A percentile compares a stretch with the other conserved stretches of the same genome.
These are phyloP conservation scores for Halenospora varia DNA, from an alignment of 495 filamentous ascomycete genomes.

Conservation along the genomic window DNA sequence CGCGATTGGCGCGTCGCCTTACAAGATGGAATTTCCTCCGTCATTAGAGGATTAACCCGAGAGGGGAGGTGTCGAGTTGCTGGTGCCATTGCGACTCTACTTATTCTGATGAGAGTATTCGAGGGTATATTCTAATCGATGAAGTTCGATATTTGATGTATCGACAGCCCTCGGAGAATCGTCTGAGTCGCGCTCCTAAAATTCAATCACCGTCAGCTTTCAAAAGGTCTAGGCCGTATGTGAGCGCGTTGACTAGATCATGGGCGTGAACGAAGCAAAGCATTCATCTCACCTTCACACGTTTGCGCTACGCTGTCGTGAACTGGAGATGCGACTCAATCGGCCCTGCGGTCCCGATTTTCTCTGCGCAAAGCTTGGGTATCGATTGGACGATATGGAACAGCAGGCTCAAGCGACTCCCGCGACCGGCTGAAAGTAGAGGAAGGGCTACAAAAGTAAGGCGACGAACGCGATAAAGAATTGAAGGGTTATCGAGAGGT, in stretches of 20 bases:
- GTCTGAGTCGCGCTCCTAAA: neutral
- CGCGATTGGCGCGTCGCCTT: conserved; percentile 39
- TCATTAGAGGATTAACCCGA: conserved; percentile 72
- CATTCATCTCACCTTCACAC: neutral
- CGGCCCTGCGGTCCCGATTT: conserved; percentile 2
- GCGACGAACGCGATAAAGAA: conserved; percentile 8
- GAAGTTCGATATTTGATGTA: no score
- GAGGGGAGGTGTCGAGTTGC: conserved; percentile 61
- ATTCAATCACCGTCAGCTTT: neutral
- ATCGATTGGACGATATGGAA: neutral
- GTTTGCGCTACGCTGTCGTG: neutral
- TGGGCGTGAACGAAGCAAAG: neutral
- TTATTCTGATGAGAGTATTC: neutral
- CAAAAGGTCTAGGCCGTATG: neutral
- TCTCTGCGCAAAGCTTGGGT: conserved; percentile 10
- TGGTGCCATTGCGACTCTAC: conserved; percentile 44
- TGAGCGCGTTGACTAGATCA: neutral
- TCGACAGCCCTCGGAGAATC: neutral
- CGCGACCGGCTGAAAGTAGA: neutral
- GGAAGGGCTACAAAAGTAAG: neutral
- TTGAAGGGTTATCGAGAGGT: neutral
- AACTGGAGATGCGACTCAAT: neutral
- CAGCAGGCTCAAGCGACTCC: neutral
- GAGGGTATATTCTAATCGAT: neutral
- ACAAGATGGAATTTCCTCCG: conserved; percentile 62